These are phyloP conservation scores for Globisporangium cylindrosporum DNA, from an alignment of 352 stramenopile genomes.

Conservation along the genomic window DNA sequence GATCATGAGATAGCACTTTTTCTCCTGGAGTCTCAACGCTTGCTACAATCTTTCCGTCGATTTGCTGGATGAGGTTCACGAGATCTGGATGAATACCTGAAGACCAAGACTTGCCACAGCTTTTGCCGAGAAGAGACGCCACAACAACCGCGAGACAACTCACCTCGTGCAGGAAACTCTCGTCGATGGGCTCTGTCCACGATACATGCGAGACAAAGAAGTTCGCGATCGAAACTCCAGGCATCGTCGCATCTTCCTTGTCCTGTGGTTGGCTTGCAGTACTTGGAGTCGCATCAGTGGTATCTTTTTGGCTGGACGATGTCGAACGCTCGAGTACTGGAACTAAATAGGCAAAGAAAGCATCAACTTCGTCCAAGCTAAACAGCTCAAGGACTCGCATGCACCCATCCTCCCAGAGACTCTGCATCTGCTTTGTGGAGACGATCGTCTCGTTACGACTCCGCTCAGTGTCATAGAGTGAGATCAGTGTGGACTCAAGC, in stretches of 20 bases:
- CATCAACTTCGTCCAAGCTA: constrained; percentile 1
- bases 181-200: constrained; percentile 5
- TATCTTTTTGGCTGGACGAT: not conserved
- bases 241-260: not conserved
- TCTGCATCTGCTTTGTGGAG: not conserved
- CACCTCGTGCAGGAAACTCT: constrained; percentile 2
- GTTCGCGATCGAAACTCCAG: not conserved
- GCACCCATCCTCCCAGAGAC: constrained; percentile 9
- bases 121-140: constrained; percentile 5
- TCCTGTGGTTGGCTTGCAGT: not conserved
- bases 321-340: not conserved
- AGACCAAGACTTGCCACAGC: not conserved
- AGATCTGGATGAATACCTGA: not conserved
- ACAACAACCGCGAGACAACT: constrained; percentile 12
- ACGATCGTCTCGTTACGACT: not conserved
- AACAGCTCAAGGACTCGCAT: constrained; percentile 10
- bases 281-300: constrained; percentile 1
- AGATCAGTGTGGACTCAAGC: not conserved
- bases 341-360: constrained; percentile 17
- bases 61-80: constrained; percentile 5
- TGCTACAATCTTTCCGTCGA: constrained; percentile 1
- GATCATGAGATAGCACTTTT: not conserved
- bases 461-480: not conserved
- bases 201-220: constrained; percentile 10
- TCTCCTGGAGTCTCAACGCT: not conserved